Base-by-base conservation (phyloP, 2,329 filamentous ascomycete species). In the Fusarium pseudocircinatum region DNA sequence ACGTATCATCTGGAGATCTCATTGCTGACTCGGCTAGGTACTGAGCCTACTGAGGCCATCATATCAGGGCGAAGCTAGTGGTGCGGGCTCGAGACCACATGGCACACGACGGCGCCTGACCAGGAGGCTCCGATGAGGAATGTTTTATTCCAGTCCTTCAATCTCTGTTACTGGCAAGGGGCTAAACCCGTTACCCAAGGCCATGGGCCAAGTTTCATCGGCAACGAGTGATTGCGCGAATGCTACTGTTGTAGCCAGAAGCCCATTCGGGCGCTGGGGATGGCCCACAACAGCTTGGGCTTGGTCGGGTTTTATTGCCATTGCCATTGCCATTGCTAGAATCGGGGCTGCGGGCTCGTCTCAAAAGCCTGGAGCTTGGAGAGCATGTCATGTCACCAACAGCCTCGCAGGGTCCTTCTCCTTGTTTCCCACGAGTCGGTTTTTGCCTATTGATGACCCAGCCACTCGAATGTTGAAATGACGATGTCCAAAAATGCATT, bases 1-100 rank as follows among this genome's bases (percentile, higher is more conserved):
- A 74, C 67, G 71, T 73, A 65, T 74, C 67, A 72, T 73, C 53
- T n/a, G 30, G 26, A 74, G 50, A 68, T 69, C 53, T 72, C 39
- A 58, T 32, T 56, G 63, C 60, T 71, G 67, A 64, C 67, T 74
- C 62, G 70, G 43, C 36, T 49, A 43, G 42, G 42, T n/a, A n/a
- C n/a, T n/a, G n/a, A n/a, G n/a, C n/a, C n/a, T 43, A 39, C 46
- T 56, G 68, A 73, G 60, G 58, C 66, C 66, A 65, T 54, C 47
- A 44, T n/a, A 54, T 52, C n/a, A 42, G 49, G 44, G 68, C 28
- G 37, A 46, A 63, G 68, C 44, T 57, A 59, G 42, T 26, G 68
- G 43, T 60, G 68, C 54, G 68, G 69, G 65, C 39, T 63, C 53
- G 39, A 59, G 53, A 47, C 49, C 44, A 62, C 58, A 63, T 71